Evolutionary conservation across 257 asterid genomes (phyloP), one percentile per base, ranked within the genome.

Genomic region (Capsicum pubescens): DNA sequence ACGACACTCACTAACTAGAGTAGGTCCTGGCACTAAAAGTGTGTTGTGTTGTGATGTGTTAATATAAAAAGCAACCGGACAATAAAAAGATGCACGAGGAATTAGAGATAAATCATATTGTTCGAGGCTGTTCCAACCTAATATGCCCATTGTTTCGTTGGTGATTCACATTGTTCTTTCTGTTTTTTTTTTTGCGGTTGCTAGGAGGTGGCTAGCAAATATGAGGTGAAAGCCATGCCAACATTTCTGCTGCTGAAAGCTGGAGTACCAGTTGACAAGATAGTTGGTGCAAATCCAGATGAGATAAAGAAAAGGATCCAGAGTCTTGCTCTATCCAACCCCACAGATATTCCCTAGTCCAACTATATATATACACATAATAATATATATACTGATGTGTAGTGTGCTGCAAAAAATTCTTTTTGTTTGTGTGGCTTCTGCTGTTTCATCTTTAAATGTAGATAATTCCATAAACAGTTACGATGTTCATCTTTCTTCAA

Each of bases 171-270:
- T 26, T 26, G 32, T 26, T 26, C 32, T 26, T 1, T 26, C 32
- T 26, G 32, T 26, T 26, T 26, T 26, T 26, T 26, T 26, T 26
- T 26, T 26, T 15, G 42, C 9, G 48, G 52, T 76, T 15, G 13
- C 6, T 67, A 90, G 92, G 90, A 83, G 72, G 89, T 90, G 79
- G 88, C 92, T 36, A 80, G 87, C 3, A 86, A 85, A 74, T 87
- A 86, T 85, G 87, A 86, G 88, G 69, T 89, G 9, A 89, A 87
- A 81, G 90, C 90, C 39, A 89, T 89, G 92, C 92, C 90, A 36
- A 89, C 92, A 3, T 89, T 89, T 64, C 42, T 87, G 70, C 64
- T 89, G 87, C 36, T 89, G 55, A 89, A 87, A 83, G 87, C 14
- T 70, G 90, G 90, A n/a, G 86, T 26, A 4, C 84, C 83, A 35